Evolutionary conservation across 2,329 filamentous ascomycete species (phyloP).

Genomic region (Ceratocystis huliohia): DNA sequence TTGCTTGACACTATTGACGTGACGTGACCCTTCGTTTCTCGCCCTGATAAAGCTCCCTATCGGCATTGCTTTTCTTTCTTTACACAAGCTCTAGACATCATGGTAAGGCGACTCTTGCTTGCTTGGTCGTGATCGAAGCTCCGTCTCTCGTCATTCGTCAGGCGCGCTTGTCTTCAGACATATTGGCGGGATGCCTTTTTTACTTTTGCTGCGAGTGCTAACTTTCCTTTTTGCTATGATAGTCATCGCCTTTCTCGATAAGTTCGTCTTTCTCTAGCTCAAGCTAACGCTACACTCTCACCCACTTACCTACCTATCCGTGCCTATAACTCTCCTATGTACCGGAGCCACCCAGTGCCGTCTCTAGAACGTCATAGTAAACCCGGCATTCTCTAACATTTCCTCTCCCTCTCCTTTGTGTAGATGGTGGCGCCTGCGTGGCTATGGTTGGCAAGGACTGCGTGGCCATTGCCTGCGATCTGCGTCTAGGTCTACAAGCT

Average conservation of each 20-base stretch:
- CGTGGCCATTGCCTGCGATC: conserved; percentile 97
- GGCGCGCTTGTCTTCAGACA: neutral
- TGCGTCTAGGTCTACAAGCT: conserved; percentile 90
- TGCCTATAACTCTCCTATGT: conserved; percentile 16
- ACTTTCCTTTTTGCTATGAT: conserved; percentile 23
- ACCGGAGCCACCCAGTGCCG: conserved; percentile 3
- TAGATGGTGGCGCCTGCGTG: conserved; percentile 82
- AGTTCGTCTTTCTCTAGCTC: conserved; percentile 44
- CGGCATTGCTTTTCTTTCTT: neutral
- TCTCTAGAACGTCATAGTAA: conserved; percentile 8
- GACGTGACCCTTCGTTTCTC: neutral
- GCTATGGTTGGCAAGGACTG: conserved; percentile 99
- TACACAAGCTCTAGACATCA: conserved; percentile 7
- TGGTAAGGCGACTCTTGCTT: conserved; percentile 11
- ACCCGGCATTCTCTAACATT: conserved; percentile 11
- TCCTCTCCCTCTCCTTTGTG: neutral
- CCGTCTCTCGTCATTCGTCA: neutral
- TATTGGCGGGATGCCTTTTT: neutral
- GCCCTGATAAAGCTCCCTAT: too few species aligned
- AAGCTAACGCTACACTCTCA: neutral
- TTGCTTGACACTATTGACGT: neutral
- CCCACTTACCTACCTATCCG: neutral
- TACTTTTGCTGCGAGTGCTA: conserved; percentile 25
- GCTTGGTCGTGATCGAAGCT: neutral
- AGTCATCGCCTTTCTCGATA: conserved; percentile 92